Conservation (phyloP, 2,329 filamentous ascomycete genomes). For the Sarocladium strictum region DNA sequence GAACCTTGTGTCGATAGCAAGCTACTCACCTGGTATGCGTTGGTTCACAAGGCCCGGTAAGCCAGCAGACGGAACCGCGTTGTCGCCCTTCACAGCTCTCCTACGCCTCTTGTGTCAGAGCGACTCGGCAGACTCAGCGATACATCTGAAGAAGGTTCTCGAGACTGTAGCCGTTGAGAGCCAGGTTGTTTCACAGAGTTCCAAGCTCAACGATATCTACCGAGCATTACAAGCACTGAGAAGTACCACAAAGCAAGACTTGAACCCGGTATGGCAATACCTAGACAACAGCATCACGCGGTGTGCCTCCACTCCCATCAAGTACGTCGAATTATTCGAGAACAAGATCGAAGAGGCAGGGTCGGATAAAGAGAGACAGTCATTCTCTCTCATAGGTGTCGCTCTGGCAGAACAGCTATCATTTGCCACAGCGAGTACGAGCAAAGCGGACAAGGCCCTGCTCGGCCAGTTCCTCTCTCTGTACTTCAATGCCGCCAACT, state of each 20-base stretch:
- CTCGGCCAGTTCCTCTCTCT: constrained; percentile 53
- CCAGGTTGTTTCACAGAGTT: constrained; percentile 53
- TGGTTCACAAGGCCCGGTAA: constrained; percentile 78
- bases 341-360: constrained; percentile 25
- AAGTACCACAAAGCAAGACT: constrained; percentile 14
- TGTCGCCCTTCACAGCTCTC: constrained; percentile 66
- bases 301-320: constrained; percentile 70
- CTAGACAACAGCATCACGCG: constrained; percentile 78
- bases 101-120: constrained; percentile 40
- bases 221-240: constrained; percentile 35
- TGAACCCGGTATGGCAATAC: constrained; percentile 48
- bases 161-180: constrained; percentile 57
- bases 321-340: constrained; percentile 69
- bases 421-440: constrained; percentile 52
- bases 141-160: constrained; percentile 50
- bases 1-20: constrained; percentile 74
- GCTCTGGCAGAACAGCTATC: constrained; percentile 73
- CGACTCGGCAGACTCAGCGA: constrained; percentile 22
- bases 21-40: constrained; percentile 74
- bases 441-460: constrained; percentile 34
- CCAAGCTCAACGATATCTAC: constrained; percentile 32
- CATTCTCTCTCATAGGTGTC: constrained; percentile 59
- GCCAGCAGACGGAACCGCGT: constrained; percentile 35
- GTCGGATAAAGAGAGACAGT: constrained; percentile 1
- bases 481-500: constrained; percentile 49